phyloP scores from a whole-genome alignment of 169 alveolate genomes.

The Amoebophrya sp. region DNA sequence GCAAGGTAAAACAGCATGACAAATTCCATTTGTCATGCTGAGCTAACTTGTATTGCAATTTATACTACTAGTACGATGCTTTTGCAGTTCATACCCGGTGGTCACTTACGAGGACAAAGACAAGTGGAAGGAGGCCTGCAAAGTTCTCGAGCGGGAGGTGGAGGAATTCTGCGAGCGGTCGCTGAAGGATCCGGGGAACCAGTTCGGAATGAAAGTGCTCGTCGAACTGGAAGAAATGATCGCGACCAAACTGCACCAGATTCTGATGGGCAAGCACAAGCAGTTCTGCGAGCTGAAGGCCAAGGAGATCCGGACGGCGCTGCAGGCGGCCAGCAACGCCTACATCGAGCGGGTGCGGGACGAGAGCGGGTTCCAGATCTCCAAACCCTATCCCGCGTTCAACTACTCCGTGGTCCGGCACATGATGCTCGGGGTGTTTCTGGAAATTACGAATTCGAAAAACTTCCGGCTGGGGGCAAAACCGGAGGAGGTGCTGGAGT shows the following conservation, averaged over 20 bases:
- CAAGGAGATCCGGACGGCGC: slow-evolving; percentile 18
- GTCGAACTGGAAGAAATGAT: background rate
- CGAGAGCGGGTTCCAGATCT: background rate
- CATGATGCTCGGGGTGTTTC: background rate
- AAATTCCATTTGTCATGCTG: too few species aligned
- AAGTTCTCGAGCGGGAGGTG: background rate
- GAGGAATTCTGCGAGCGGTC: background rate
- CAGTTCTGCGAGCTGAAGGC: background rate
- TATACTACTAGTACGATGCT: too few species aligned
- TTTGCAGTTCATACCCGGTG: too few species aligned
- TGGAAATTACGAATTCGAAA: background rate
- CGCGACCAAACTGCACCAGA: background rate
- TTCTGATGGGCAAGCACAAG: background rate
- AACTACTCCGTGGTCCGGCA: background rate
- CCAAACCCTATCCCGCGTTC: background rate
- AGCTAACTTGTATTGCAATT: too few species aligned
- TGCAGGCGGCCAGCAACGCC: slow-evolving; percentile 4
- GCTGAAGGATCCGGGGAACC: background rate
- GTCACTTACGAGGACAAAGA: slow-evolving; percentile 16
- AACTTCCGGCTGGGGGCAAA: background rate
- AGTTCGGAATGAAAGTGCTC: background rate
- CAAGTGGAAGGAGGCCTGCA: slow-evolving; percentile 10
- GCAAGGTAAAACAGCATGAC: too few species aligned
- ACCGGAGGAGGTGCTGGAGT: background rate
- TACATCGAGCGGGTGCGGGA: background rate